These are phyloP conservation scores for Punica granatum DNA, from an alignment of 345 rosid genomes.

Conservation along the genomic window DNA sequence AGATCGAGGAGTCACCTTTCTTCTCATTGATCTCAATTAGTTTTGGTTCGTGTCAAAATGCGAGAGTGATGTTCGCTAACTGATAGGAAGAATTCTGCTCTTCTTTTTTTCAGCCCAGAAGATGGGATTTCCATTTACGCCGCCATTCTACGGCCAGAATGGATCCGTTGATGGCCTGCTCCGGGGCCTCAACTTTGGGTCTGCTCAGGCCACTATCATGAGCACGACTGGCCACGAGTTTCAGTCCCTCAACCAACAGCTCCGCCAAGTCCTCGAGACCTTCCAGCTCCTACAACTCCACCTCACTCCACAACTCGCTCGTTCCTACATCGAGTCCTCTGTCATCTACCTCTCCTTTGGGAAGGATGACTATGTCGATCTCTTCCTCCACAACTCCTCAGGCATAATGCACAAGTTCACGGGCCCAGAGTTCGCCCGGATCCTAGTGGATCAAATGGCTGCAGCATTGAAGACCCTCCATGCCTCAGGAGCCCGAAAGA, in stretches of 20 bases:
- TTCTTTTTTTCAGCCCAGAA: slow-evolving; percentile 39
- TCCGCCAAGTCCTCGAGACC: slow-evolving; percentile 54
- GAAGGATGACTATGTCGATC: slow-evolving; percentile 49
- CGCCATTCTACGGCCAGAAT: slow-evolving; percentile 43
- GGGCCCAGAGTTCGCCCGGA: slow-evolving; percentile 34
- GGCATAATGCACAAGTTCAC: slow-evolving; percentile 34
- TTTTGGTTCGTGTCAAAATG: no score
- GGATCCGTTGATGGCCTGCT: slow-evolving; percentile 36
- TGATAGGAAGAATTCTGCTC: background rate
- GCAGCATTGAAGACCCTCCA: slow-evolving; percentile 36
- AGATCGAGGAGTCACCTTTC: background rate
- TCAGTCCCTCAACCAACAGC: slow-evolving; percentile 59
- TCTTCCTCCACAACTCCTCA: slow-evolving; percentile 37
- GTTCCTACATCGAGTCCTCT: slow-evolving; percentile 31
- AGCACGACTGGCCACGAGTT: slow-evolving; percentile 27
- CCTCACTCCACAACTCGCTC: slow-evolving; percentile 22
- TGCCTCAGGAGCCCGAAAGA: slow-evolving; percentile 36
- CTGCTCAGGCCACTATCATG: slow-evolving; percentile 49
- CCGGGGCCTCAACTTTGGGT: slow-evolving; percentile 46
- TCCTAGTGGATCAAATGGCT: slow-evolving; percentile 47
- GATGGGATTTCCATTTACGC: slow-evolving; percentile 31
- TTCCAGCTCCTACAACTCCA: slow-evolving; percentile 48
- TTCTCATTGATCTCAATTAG: background rate
- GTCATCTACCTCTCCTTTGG: slow-evolving; percentile 63
- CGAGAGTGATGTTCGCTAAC: background rate